Percentiles rank a stretch among this genome's conserved stretches.
These are phyloP conservation scores for Pulchroboletus neoregius DNA, from an alignment of 1,284 basidiomycete species.

Conservation along the genomic window DNA sequence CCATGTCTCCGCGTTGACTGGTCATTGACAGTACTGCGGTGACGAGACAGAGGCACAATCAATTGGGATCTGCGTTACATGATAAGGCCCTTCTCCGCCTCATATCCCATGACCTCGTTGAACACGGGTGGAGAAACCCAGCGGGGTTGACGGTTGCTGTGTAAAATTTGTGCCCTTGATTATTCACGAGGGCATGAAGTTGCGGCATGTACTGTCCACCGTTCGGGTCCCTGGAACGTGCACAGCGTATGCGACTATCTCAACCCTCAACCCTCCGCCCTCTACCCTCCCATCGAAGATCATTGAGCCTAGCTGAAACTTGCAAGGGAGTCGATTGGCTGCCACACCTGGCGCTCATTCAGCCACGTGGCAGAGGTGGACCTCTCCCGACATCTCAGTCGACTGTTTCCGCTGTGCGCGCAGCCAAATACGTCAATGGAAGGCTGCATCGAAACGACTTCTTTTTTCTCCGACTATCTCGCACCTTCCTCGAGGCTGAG, in stretches of 20 bases:
- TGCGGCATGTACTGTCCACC: constrained; percentile 11
- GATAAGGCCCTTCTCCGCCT: not conserved
- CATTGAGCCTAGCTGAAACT: not conserved
- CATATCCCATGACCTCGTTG: not conserved
- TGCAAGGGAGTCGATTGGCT: constrained; percentile 15
- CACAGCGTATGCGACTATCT: not conserved
- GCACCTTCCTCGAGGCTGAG: not conserved
- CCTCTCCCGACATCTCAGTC: constrained; percentile 16
- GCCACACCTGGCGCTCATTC: constrained; percentile 12
- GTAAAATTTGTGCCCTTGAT: too few relatives aligned
- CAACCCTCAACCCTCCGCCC: constrained; percentile 22
- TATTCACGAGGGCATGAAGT: constrained; percentile 12
- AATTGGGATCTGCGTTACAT: not conserved
- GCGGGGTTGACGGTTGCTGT: too few relatives aligned
- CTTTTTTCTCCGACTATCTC: constrained; percentile 6
- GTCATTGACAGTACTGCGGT: too few relatives aligned
- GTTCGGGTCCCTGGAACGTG: constrained; percentile 24
- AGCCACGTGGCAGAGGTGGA: constrained; percentile 4
- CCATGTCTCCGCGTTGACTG: too few relatives aligned
- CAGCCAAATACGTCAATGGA: constrained; percentile 4
- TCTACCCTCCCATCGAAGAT: constrained; percentile 1
- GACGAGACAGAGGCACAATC: too few relatives aligned
- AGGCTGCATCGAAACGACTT: not conserved
- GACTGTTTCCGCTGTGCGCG: constrained; percentile 10
- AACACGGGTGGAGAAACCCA: not conserved